phyloP scores from a whole-genome alignment of 371 early-diverging fungal species.

The Saksenaea vasiformis region DNA sequence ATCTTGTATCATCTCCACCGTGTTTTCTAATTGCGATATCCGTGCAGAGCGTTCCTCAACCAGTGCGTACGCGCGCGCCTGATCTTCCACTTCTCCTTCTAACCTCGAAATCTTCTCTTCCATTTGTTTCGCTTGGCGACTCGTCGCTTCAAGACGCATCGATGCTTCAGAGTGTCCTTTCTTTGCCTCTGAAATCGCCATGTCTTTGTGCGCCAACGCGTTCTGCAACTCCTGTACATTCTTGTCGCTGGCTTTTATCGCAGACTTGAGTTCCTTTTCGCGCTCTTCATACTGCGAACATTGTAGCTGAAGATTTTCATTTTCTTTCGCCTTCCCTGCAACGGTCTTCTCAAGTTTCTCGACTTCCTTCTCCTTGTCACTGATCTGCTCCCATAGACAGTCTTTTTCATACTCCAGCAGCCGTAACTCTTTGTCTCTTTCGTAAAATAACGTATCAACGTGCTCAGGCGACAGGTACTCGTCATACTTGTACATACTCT shows the following conservation, averaged over 20 bases:
- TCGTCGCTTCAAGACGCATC: neutral
- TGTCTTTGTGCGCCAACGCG: neutral
- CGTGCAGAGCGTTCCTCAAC: slow-evolving; percentile 3
- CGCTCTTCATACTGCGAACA: neutral
- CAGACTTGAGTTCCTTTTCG: neutral
- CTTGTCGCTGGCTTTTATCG: neutral
- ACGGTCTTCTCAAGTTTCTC: neutral
- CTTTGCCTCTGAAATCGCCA: slow-evolving; percentile 2
- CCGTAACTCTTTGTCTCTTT: neutral
- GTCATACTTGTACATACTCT: neutral
- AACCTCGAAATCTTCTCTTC: neutral
- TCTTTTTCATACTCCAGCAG: neutral
- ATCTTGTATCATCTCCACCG: slow-evolving; percentile 6
- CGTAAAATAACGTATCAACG: neutral
- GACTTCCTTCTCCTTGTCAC: neutral
- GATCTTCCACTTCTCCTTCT: neutral
- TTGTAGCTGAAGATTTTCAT: neutral
- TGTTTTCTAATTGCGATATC: slow-evolving; percentile 1
- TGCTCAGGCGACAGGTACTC: neutral
- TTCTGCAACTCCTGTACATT: neutral
- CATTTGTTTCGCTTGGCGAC: neutral
- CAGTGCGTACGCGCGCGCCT: neutral
- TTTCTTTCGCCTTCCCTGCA: neutral
- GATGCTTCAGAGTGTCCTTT: neutral
- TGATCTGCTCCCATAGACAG: neutral